Evolutionary conservation across 169 alveolate genomes (phyloP), one percentile per base, ranked within the genome.

Genomic region (Cardiosporidium cionae): DNA sequence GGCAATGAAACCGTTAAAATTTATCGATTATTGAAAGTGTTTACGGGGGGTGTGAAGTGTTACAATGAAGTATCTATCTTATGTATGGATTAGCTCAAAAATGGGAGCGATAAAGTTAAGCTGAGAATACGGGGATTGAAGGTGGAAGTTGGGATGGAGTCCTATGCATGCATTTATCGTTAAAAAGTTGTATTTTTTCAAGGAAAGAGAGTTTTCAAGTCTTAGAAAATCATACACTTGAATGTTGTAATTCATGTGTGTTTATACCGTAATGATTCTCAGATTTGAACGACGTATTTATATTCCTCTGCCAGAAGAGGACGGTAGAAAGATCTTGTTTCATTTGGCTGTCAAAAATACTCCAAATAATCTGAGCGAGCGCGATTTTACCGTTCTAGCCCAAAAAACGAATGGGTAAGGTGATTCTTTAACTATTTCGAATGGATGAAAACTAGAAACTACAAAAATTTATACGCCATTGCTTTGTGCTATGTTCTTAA

Each of bases 301-400:
- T 80, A 97, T 97, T 58, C 98, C 99, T 3, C 97, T 97, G 64
- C 99, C 99, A 25, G 98, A 97, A 76, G 79, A 80, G 31, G 83
- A 80, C 16, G 98, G 98, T 70, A 76, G 83, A 77, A 81, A 68
- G 70, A 82, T 84, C 65, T 81, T 88, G 65, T 72, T 91, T 1
- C 78, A 87, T 73, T 74, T 85, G 37, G 81, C 86, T 62, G 72
- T 88, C 28, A 91, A 91, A 25, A 76, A 77, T 65, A 88, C 94
- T 1, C 94, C 94, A 6, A 86, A 90, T 74, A 81, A 77, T 33
- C 78, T 87, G 64, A 75, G 81, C 27, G 87, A 85, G 35, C 86
- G 78, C 52, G 83, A 91, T 73, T 80, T 80, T 65, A 74, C 76
- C 28, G 74, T 53, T 28, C 73, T 86, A 23, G 90, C 91, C 32